Conservation (phyloP, 495 filamentous ascomycete genomes). For the Neurospora tetraspora region DNA sequence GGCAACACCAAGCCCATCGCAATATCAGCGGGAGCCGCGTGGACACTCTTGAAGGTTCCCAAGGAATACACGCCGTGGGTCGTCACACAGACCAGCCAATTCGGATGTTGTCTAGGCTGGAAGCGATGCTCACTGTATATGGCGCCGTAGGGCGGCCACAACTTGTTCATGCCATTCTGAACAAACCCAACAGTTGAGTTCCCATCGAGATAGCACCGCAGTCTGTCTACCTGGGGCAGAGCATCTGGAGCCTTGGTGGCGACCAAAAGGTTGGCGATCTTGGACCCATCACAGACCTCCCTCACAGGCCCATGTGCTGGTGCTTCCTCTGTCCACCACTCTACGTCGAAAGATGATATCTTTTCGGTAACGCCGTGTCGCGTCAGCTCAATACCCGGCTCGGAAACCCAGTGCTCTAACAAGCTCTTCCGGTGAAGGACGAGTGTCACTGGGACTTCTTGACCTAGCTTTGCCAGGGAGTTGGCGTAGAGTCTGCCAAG, state of each 20-base stretch:
- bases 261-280: conserved; percentile 66
- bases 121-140: conserved; percentile 19
- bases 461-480: conserved; percentile 20
- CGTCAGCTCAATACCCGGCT: conserved; percentile 24
- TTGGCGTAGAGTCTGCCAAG: conserved; percentile 38
- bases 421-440: conserved; percentile 33
- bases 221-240: conserved; percentile 44
- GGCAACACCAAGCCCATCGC: conserved; percentile 21
- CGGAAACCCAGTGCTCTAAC: conserved; percentile 27
- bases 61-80: conserved; percentile 58
- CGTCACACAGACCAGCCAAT: conserved; percentile 55
- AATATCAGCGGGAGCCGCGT: conserved; percentile 51
- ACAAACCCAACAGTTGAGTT: conserved; percentile 63
- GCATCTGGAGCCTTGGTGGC: conserved; percentile 58
- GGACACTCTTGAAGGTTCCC: conserved; percentile 49
- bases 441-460: conserved; percentile 33
- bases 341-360: conserved; percentile 40
- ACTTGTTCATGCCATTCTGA: conserved; percentile 71
- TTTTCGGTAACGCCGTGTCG: conserved; percentile 23
- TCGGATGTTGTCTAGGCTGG: conserved; percentile 41
- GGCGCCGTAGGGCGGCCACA: conserved; percentile 52
- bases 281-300: conserved; percentile 15
- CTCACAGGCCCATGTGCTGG: conserved; percentile 13
- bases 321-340: conserved; percentile 31
- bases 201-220: conserved; percentile 51